Conservation (phyloP, 1,139 yeast genomes). For the Kurtzmaniella quercitrusa region DNA sequence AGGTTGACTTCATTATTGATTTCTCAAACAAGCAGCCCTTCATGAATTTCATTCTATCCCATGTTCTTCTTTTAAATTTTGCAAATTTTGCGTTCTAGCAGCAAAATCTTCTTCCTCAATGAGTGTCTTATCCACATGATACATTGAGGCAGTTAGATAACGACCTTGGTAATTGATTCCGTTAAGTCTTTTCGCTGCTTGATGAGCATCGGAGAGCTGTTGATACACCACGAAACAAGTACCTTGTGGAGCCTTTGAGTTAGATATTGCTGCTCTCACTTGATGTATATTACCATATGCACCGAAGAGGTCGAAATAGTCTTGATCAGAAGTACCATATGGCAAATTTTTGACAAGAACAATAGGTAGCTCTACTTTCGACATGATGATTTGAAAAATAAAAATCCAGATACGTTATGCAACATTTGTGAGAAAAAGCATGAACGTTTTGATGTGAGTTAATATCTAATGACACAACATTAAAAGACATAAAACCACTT, state of each 20-base stretch:
- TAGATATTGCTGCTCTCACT: constrained; percentile 43
- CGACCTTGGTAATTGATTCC: constrained; percentile 62
- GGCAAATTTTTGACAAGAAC: constrained; percentile 59
- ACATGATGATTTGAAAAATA: constrained; percentile 1
- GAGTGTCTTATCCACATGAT: constrained; percentile 35
- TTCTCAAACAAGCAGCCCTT: not conserved
- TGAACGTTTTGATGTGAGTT: not conserved
- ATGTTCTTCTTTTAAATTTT: constrained; percentile 16
- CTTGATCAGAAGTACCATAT: constrained; percentile 42
- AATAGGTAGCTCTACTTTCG: constrained; percentile 38
- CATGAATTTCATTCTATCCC: constrained; percentile 10
- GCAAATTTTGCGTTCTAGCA: constrained; percentile 17
- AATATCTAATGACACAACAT: too few relatives aligned
- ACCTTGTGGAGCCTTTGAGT: constrained; percentile 38
- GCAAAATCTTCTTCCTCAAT: constrained; percentile 20
- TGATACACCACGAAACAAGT: constrained; percentile 58
- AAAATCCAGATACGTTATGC: not conserved
- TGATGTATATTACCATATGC: constrained; percentile 56
- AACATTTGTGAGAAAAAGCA: not conserved
- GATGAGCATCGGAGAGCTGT: constrained; percentile 42
- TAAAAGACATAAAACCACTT: too few relatives aligned
- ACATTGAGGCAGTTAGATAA: constrained; percentile 50
- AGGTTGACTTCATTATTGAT: too few relatives aligned
- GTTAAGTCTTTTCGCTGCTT: constrained; percentile 51
- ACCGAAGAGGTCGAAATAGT: constrained; percentile 52